Evolutionary conservation across 257 asterid genomes (phyloP).

Genomic region (Solanum rostratum): DNA sequence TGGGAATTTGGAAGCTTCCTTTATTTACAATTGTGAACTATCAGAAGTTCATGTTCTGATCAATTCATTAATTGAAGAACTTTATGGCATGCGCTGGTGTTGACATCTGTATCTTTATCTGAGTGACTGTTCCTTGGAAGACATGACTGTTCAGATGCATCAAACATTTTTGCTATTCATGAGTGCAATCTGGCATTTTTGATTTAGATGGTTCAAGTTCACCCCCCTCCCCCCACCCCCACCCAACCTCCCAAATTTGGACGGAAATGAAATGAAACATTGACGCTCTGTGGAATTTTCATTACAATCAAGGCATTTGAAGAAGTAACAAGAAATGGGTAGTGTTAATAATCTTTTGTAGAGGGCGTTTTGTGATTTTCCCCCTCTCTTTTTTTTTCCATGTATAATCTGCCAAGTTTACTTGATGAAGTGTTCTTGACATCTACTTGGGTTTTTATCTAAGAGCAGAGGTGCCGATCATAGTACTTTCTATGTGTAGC

Average conservation of each 20-base stretch:
- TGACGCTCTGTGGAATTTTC: not conserved
- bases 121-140: not conserved
- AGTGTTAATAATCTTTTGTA: not conserved
- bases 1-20: constrained; percentile 47
- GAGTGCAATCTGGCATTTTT: not conserved
- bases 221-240: no score
- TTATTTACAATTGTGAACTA: constrained; percentile 13
- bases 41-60: not conserved
- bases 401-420: not conserved
- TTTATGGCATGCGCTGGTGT: not conserved
- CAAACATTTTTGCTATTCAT: not conserved
- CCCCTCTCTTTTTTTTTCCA: not conserved
- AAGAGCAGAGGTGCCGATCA: not conserved
- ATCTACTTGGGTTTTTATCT: not conserved
- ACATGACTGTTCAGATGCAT: not conserved
- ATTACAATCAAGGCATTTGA: not conserved
- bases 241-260: not conserved
- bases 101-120: not conserved
- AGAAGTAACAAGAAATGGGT: not conserved
- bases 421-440: not conserved
- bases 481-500: not conserved
- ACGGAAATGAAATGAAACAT: not conserved
- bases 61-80: not conserved
- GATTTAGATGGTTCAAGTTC: not conserved
- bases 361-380: not conserved